A percentile compares a stretch with the other conserved stretches of the same genome.
These are phyloP conservation scores for Hymenoscyphus scutula DNA, from an alignment of 2,329 filamentous ascomycete species.

Conservation along the genomic window DNA sequence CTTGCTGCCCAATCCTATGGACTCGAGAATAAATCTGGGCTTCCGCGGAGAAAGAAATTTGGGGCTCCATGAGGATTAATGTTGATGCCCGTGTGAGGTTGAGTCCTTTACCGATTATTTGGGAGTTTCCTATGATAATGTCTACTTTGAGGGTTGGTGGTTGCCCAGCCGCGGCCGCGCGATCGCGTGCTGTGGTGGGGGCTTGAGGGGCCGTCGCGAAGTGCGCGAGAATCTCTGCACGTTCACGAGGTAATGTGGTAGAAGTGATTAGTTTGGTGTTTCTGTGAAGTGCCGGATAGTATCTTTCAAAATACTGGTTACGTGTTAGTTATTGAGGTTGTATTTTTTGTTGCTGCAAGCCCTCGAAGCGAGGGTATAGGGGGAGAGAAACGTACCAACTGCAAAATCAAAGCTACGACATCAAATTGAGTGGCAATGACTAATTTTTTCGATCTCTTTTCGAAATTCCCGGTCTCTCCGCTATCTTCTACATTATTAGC, in stretches of 20 bases:
- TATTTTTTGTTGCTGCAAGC: too few species aligned
- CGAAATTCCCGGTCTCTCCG: slow-evolving; percentile 10
- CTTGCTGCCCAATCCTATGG: slow-evolving; percentile 17
- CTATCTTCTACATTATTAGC: background rate
- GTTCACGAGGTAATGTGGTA: slow-evolving; percentile 7
- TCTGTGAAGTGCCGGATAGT: slow-evolving; percentile 11
- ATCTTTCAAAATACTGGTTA: slow-evolving; percentile 19
- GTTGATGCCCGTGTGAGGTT: slow-evolving; percentile 14
- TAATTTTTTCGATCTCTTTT: slow-evolving; percentile 18
- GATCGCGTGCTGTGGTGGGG: slow-evolving; percentile 1
- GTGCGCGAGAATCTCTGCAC: slow-evolving; percentile 9
- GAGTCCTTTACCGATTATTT: slow-evolving; percentile 12
- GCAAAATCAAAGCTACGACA: slow-evolving; percentile 23
- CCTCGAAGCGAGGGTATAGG: background rate
- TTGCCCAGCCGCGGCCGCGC: background rate
- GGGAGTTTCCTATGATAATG: slow-evolving; percentile 15
- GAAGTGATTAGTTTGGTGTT: slow-evolving; percentile 16
- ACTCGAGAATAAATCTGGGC: slow-evolving; percentile 17
- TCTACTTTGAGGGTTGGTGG: background rate
- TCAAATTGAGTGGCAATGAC: slow-evolving; percentile 23
- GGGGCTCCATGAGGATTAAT: slow-evolving; percentile 19
- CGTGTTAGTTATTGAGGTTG: background rate
- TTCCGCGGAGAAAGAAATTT: slow-evolving; percentile 14
- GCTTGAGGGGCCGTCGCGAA: slow-evolving; percentile 13
- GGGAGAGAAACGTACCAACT: slow-evolving; percentile 13